Conservation (phyloP, 2,329 filamentous ascomycete genomes). For the Podosphaera fusca region DNA sequence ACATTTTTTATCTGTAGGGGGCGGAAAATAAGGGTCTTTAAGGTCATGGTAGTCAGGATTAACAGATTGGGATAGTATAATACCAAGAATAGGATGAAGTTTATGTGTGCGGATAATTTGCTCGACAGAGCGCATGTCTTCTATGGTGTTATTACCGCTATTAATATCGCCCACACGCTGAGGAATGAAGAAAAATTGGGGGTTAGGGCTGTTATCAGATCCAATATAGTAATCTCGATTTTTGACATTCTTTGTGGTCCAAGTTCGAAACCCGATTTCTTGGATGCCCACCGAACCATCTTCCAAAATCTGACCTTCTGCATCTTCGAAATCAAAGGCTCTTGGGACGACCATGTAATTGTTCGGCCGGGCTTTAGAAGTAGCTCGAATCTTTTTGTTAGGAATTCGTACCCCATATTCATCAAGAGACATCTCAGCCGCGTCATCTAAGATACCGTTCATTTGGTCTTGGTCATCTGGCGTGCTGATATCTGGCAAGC, state of each 20-base stretch:
- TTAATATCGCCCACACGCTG: constrained; percentile 11
- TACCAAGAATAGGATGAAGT: constrained; percentile 11
- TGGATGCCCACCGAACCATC: constrained; percentile 1
- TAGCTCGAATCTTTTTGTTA: constrained; percentile 4
- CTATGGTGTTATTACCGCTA: constrained; percentile 10
- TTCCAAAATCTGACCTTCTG: constrained; percentile 1
- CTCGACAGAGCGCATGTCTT: constrained; percentile 10
- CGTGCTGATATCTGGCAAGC: background rate
- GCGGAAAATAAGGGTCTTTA: constrained; percentile 4
- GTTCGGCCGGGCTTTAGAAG: background rate
- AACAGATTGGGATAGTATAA: constrained; percentile 7
- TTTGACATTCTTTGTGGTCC: constrained; percentile 3
- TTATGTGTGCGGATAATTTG: constrained; percentile 7
- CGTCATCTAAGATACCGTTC: background rate
- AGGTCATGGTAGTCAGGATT: constrained; percentile 8
- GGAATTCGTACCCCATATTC: constrained; percentile 13
- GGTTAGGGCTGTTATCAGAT: constrained; percentile 11
- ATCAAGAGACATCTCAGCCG: constrained; percentile 9
- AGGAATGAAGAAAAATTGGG: constrained; percentile 12
- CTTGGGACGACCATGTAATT: constrained; percentile 2
- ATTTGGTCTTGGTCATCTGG: background rate
- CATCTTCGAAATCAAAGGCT: constrained; percentile 1
- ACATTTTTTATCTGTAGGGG: constrained; percentile 3
- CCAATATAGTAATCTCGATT: constrained; percentile 6
- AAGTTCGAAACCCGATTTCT: constrained; percentile 1